These are phyloP conservation scores for Gliomastix tumulicola DNA, from an alignment of 2,329 filamentous ascomycete species.

Conservation along the genomic window DNA sequence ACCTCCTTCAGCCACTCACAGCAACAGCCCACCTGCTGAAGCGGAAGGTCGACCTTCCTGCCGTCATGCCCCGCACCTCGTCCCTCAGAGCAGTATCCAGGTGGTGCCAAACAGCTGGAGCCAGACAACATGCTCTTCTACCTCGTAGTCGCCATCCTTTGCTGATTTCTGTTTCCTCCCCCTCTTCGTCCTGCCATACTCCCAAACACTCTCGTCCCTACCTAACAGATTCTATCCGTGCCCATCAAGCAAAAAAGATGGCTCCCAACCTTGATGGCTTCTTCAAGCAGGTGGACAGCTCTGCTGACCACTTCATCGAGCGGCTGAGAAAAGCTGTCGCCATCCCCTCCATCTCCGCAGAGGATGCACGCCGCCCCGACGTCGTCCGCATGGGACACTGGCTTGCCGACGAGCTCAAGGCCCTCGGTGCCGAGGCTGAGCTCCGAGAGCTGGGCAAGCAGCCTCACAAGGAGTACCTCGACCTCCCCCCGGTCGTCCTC, in stretches of 20 bases:
- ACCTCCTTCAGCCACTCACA: no score
- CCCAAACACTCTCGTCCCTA: constrained; percentile 32
- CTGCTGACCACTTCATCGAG: constrained; percentile 78
- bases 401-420: constrained; percentile 74
- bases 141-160: no score
- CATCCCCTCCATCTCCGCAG: constrained; percentile 91
- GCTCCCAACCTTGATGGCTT: constrained; percentile 84
- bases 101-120: background rate
- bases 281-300: constrained; percentile 84
- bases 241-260: constrained; percentile 68
- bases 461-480: constrained; percentile 80
- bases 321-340: constrained; percentile 87
- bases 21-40: no score
- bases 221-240: constrained; percentile 43
- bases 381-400: constrained; percentile 96
- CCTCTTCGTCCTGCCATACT: constrained; percentile 1
- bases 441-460: constrained; percentile 85
- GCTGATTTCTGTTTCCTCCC: constrained; percentile 4
- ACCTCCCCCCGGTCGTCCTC: constrained; percentile 87
- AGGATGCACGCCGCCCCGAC: constrained; percentile 81
- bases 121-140: no score
- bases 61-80: constrained; percentile 38
- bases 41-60: constrained; percentile 8
- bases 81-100: constrained; percentile 2
- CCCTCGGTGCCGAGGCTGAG: constrained; percentile 81